Base-by-base conservation (phyloP, 257 asterid genomes). In the Penstemon eatonii region DNA sequence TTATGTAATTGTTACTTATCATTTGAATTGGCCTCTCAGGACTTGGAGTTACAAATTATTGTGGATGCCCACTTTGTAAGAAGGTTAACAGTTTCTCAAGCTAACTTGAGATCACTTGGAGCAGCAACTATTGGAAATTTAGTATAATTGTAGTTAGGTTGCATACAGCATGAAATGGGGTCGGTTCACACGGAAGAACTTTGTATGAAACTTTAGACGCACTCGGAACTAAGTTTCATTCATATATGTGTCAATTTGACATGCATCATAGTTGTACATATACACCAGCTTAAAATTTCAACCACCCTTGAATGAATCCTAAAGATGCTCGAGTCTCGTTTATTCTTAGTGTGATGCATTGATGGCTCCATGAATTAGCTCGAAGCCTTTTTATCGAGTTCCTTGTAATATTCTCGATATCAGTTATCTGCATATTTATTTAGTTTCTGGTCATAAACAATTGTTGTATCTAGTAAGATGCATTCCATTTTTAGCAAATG, bases 111-210 rank as follows among this genome's bases (percentile, higher is more conserved):
- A n/a, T 5, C 49, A n/a, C 47, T 62, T 7, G 44, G n/a, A 40
- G 40, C 33, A 25, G 52, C 66, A 44, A 42, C 66, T 2, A 46
- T 7, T 67, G 45, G 63, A 19, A 18, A 54, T 74, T 37, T 15
- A 41, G 38, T 4, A 13, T 1, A 53, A 49, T 61, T n/a, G 50
- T 55, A 58, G 51, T 49, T 52, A 19, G 53, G 12, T 36, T 56
- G 36, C 13, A 0, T 56, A 8, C 37, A 67, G 64, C 64, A 67
- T 8, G 19, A 54, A 41, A 39, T 42, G 40, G 11, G 11, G 45
- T 65, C 25, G 25, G 56, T 12, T 42, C 46, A 52, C 13, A 67
- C 55, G 43, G 19, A 19, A 45, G 60, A 59, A 62, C 47, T 41
- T 10, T 56, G 47, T 59, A 38, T 46, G 36, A 25, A 46, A 57